Percentiles rank a stretch among this genome's conserved stretches.
phyloP scores from a whole-genome alignment of 228 moss, liverwort and hornwort genomes.

The Sphagnum magellanicum region DNA sequence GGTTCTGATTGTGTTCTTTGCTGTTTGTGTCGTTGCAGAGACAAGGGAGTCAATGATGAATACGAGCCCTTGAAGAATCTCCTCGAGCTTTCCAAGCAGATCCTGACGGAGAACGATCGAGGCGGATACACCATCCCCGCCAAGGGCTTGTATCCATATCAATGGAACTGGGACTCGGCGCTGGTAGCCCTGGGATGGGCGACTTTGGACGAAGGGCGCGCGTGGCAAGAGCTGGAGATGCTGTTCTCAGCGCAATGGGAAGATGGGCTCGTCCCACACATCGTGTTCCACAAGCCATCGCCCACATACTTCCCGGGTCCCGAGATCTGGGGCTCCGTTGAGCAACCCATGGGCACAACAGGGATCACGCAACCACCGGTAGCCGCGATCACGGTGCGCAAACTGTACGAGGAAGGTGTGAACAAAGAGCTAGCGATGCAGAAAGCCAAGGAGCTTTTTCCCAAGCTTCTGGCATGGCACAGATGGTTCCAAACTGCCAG shows the following conservation, averaged over 20 bases:
- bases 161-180: slow-evolving; percentile 34
- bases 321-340: slow-evolving; percentile 18
- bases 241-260: slow-evolving; percentile 22
- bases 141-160: slow-evolving; percentile 19
- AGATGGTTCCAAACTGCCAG: slow-evolving; percentile 23
- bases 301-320: slow-evolving; percentile 25
- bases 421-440: slow-evolving; percentile 13
- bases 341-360: slow-evolving; percentile 10
- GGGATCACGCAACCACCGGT: slow-evolving; percentile 26
- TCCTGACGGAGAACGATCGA: slow-evolving; percentile 16
- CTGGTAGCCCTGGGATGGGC: slow-evolving; percentile 25
- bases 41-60: background rate
- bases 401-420: slow-evolving; percentile 11
- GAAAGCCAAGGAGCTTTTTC: slow-evolving; percentile 13
- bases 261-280: slow-evolving; percentile 25
- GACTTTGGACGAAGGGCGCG: slow-evolving; percentile 15
- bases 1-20: background rate
- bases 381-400: slow-evolving; percentile 20
- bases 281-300: slow-evolving; percentile 19
- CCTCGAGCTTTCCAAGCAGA: slow-evolving; percentile 6
- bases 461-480: slow-evolving; percentile 26
- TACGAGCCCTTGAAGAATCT: background rate
- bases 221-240: slow-evolving; percentile 20
- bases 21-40: background rate
- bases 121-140: slow-evolving; percentile 30